These are phyloP conservation scores for Cicer chorassanicum DNA, from an alignment of 306 rosid genomes.

Conservation along the genomic window DNA sequence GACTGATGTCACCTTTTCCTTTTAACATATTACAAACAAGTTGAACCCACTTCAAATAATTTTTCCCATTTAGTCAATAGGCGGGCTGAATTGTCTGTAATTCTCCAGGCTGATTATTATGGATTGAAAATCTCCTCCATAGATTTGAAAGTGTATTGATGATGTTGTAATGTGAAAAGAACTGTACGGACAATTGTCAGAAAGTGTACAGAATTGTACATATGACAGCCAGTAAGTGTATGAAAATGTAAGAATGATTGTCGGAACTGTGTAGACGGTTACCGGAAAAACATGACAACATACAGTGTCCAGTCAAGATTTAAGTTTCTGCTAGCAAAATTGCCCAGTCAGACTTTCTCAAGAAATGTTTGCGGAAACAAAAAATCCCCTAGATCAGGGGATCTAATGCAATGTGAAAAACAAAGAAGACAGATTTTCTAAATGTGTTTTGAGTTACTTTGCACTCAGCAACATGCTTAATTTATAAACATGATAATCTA, in stretches of 20 bases:
- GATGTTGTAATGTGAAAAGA: not conserved
- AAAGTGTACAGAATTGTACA: not conserved
- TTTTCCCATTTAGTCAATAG: not conserved
- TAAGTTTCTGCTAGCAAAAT: not conserved
- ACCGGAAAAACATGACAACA: not conserved
- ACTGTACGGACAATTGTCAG: not conserved
- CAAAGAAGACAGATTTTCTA: not conserved
- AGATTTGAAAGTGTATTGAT: not conserved
- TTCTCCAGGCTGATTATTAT: not conserved
- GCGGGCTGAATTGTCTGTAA: not conserved
- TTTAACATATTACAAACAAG: not conserved
- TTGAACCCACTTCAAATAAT: conserved; percentile 5
- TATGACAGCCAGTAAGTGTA: no score
- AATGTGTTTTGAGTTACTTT: not conserved
- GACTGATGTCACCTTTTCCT: not conserved
- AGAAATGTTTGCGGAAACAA: not conserved
- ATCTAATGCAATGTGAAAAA: not conserved
- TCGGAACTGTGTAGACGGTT: no score
- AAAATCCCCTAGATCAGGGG: not conserved
- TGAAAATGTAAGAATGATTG: no score
- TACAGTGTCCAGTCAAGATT: not conserved
- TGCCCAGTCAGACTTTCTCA: not conserved
- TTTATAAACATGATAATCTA: no score
- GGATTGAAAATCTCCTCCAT: not conserved
- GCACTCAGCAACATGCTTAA: no score